phyloP scores from a whole-genome alignment of 495 filamentous ascomycete species.

The Penicillium subrubescens region DNA sequence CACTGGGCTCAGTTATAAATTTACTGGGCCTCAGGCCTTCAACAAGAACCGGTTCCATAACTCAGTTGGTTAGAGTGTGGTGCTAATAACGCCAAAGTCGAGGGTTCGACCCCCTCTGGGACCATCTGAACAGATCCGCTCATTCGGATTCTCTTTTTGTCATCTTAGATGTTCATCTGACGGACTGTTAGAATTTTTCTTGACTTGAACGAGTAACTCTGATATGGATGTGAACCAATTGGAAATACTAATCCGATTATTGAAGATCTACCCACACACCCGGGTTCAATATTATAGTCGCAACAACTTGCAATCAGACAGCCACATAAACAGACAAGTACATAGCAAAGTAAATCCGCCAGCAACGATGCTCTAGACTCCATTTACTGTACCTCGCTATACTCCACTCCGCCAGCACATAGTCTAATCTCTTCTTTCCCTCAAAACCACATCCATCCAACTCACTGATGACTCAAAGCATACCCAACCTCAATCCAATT shows the following conservation, averaged over 20 bases:
- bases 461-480: not conserved
- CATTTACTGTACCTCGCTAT: not conserved
- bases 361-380: not conserved
- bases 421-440: not conserved
- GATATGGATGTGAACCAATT: no score
- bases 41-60: slow-evolving; percentile 5
- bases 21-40: not conserved
- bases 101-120: slow-evolving; percentile 8
- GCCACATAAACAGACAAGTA: not conserved
- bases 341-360: not conserved
- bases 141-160: not conserved
- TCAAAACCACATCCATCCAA: not conserved
- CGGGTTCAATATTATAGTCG: no score
- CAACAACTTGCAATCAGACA: not conserved
- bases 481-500: slow-evolving; percentile 2
- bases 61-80: slow-evolving; percentile 9
- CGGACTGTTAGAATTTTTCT: no score
- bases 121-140: not conserved
- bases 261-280: no score
- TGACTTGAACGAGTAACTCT: no score
- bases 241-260: no score
- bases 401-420: not conserved
- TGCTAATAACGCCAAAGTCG: slow-evolving; percentile 9
- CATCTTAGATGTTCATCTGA: no score
- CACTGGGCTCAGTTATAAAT: not conserved